phyloP scores from a whole-genome alignment of 2,329 filamentous ascomycete genomes.

The Lasiodiplodia citricola region DNA sequence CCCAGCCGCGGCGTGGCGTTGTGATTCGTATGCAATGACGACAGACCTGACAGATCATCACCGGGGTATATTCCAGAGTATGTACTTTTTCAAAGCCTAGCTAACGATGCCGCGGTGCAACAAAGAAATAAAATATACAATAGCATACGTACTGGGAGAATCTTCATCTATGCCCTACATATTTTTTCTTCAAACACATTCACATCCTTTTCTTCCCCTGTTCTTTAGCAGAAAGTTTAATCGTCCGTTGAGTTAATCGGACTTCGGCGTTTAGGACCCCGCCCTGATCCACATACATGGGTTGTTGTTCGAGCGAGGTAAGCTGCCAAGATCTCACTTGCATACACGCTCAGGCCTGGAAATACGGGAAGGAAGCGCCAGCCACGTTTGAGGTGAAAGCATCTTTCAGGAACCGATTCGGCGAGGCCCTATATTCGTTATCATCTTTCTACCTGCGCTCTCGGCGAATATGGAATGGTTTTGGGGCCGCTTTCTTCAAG shows the following conservation, averaged over 20 bases:
- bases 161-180: background rate
- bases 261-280: background rate
- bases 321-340: slow-evolving; percentile 10
- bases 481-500: background rate
- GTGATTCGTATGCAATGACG: background rate
- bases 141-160: background rate
- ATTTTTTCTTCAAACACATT: background rate
- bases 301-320: background rate
- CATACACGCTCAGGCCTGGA: background rate
- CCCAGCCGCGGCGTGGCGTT: background rate
- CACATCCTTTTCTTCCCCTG: background rate
- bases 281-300: background rate
- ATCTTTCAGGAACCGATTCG: background rate
- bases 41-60: background rate
- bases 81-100: background rate
- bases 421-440: background rate
- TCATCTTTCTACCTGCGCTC: background rate
- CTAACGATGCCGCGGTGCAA: background rate
- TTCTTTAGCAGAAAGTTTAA: background rate
- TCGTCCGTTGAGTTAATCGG: background rate
- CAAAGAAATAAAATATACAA: background rate
- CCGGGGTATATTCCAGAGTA: background rate
- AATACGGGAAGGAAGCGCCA: background rate
- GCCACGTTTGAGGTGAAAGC: background rate
- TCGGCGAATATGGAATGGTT: background rate